Base-by-base conservation (phyloP, 1,139 yeast species). In the Diutina neorugosa region DNA sequence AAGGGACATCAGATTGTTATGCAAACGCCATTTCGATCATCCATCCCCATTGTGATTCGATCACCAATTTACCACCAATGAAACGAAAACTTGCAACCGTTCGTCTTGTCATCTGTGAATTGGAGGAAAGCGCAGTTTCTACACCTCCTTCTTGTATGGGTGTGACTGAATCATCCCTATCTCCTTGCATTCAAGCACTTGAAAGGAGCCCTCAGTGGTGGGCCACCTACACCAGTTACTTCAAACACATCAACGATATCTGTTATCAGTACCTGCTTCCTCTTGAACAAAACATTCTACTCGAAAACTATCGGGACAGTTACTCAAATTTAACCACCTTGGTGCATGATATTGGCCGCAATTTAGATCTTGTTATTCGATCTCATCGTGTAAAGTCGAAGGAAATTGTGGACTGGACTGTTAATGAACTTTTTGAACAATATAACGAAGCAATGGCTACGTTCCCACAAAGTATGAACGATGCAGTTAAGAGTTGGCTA, bases 161-260 rank as follows among this genome's bases (percentile, higher is more conserved):
- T n/a, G 23, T 46, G n/a, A n/a, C 14, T 16, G n/a, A 16, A 12
- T 3, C 19, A 4, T 6, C 40, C 1, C 14, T 46, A 9, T 11
- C 14, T n/a, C 7, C 14, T 9, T 46, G 50, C 16, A 46, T 46
- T 16, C 18, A 16, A 23, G 37, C 37, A 2, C 40, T 46, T 11
- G 50, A 46, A 27, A 27, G 27, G 18, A 46, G 50, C n/a, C 50
- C 50, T 25, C 50, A 46, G 16, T 46, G 50, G 50, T 46, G 50
- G 50, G 14, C 40, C 14, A 46, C 50, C 4, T 46, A 46, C 19
- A 46, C 50, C 40, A 34, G 50, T 16, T 46, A 46, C 25, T 46
- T 27, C 16, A 46, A 46, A 25, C 50, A 46, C 14, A 27, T 46
- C 14, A 18, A n/a, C 8, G 40, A 25, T 8, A 19, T 16, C 8